These are phyloP conservation scores for Cystofilobasidium bisporidii DNA, from an alignment of 768 basidiomycete genomes.

Conservation along the genomic window DNA sequence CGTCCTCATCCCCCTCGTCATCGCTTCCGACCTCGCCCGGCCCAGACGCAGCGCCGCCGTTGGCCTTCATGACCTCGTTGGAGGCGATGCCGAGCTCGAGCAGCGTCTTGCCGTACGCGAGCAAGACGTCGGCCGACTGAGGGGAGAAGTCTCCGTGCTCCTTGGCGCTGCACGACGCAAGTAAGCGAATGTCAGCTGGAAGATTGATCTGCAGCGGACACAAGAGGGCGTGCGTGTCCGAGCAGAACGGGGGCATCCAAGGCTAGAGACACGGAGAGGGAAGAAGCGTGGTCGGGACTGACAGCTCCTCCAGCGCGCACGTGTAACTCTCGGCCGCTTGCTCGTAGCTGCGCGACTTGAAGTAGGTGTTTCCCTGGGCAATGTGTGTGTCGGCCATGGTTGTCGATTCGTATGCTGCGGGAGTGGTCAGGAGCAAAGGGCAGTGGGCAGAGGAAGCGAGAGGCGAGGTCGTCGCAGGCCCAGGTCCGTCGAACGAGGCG, in stretches of 20 bases:
- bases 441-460: too few species aligned
- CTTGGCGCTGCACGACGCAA: constrained; percentile 50
- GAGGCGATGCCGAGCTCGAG: constrained; percentile 84
- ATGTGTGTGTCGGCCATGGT: neutral
- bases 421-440: too few species aligned
- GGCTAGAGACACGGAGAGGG: too few species aligned
- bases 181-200: too few species aligned
- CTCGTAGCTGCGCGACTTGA: neutral
- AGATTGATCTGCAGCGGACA: too few species aligned
- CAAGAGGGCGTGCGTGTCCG: too few species aligned
- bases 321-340: neutral
- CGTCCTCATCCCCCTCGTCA: constrained; percentile 29
- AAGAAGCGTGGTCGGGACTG: neutral
- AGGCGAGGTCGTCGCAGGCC: too few species aligned
- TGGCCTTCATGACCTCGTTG: constrained; percentile 79
- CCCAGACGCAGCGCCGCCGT: constrained; percentile 47
- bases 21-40: constrained; percentile 27
- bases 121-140: constrained; percentile 76
- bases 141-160: constrained; percentile 69
- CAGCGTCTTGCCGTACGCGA: constrained; percentile 83
- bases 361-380: constrained; percentile 1
- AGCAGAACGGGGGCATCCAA: too few species aligned
- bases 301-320: constrained; percentile 4
- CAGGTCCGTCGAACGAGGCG: too few species aligned
- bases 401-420: too few species aligned